A percentile compares a stretch with the other conserved stretches of the same genome.
These are phyloP conservation scores for Cadophora sp. DNA, from an alignment of 2,329 filamentous ascomycete genomes.

Conservation along the genomic window DNA sequence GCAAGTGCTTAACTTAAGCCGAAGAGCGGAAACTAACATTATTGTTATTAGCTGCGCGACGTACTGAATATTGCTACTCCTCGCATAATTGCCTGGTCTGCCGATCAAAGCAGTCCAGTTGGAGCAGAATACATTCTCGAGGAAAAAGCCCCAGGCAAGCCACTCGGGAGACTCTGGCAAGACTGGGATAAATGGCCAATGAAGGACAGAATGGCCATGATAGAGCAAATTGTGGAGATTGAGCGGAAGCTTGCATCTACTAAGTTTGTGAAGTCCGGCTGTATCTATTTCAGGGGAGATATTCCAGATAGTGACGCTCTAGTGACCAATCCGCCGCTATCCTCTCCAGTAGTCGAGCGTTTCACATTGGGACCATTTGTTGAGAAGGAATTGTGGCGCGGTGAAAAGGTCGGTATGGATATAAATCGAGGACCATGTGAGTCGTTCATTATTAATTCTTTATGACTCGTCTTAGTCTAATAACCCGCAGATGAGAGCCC, in stretches of 20 bases:
- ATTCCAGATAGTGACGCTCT: constrained; percentile 4
- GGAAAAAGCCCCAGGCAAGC: constrained; percentile 18
- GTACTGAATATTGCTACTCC: constrained; percentile 20
- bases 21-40: not conserved
- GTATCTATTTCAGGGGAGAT: not conserved
- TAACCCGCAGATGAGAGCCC: constrained; percentile 7
- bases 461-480: constrained; percentile 9
- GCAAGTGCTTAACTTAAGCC: constrained; percentile 25
- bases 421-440: constrained; percentile 33
- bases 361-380: constrained; percentile 30
- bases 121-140: constrained; percentile 23
- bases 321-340: not conserved
- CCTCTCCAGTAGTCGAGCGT: constrained; percentile 2
- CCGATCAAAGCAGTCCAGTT: constrained; percentile 12
- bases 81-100: constrained; percentile 22
- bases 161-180: constrained; percentile 17
- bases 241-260: not conserved
- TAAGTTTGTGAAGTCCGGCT: not conserved
- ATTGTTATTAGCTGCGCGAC: constrained; percentile 15
- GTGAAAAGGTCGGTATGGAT: constrained; percentile 31
- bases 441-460: constrained; percentile 25
- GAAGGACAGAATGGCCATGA: not conserved
- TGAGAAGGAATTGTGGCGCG: constrained; percentile 28
- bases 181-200: constrained; percentile 1
- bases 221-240: not conserved